These are phyloP conservation scores for Lepidopterella palustris DNA, from an alignment of 495 filamentous ascomycete species.

Conservation along the genomic window DNA sequence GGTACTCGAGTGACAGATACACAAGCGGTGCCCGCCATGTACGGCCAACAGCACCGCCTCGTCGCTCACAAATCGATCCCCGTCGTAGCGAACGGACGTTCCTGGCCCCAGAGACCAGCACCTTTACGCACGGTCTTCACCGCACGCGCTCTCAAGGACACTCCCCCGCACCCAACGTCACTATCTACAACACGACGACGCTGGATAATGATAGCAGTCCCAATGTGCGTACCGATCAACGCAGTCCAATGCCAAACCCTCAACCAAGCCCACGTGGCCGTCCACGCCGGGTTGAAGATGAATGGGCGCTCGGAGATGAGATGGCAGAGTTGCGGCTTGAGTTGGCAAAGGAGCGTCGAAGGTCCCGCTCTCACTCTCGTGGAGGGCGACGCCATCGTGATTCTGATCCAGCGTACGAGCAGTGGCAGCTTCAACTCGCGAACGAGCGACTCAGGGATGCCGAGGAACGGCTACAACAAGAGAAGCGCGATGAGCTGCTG, in stretches of 20 bases:
- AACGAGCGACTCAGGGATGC: slow-evolving; percentile 13
- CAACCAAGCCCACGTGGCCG: slow-evolving; percentile 18
- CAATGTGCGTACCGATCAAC: not conserved
- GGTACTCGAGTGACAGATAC: slow-evolving; percentile 6
- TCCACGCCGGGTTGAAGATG: slow-evolving; percentile 15
- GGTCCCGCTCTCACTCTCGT: slow-evolving; percentile 25
- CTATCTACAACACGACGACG: slow-evolving; percentile 33
- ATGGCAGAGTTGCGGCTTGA: slow-evolving; percentile 27
- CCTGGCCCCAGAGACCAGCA: slow-evolving; percentile 13
- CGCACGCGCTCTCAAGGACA: slow-evolving; percentile 36
- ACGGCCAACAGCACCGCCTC: slow-evolving; percentile 9
- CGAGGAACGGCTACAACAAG: slow-evolving; percentile 14
- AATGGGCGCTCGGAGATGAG: slow-evolving; percentile 28
- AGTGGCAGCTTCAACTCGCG: slow-evolving; percentile 7
- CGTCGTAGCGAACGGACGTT: slow-evolving; percentile 9
- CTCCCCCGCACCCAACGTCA: slow-evolving; percentile 32
- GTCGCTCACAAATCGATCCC: not conserved
- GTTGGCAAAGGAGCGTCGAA: slow-evolving; percentile 14
- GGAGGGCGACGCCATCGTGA: slow-evolving; percentile 16
- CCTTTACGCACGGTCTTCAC: slow-evolving; percentile 25
- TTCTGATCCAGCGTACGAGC: slow-evolving; percentile 6
- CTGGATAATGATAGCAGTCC: slow-evolving; percentile 24
- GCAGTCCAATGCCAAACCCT: slow-evolving; percentile 15
- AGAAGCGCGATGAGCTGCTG: slow-evolving; percentile 25
- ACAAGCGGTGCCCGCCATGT: slow-evolving; percentile 27